Base-by-base conservation (phyloP, 1,284 basidiomycete species). In the Phellopilus nigrolimitatus region DNA sequence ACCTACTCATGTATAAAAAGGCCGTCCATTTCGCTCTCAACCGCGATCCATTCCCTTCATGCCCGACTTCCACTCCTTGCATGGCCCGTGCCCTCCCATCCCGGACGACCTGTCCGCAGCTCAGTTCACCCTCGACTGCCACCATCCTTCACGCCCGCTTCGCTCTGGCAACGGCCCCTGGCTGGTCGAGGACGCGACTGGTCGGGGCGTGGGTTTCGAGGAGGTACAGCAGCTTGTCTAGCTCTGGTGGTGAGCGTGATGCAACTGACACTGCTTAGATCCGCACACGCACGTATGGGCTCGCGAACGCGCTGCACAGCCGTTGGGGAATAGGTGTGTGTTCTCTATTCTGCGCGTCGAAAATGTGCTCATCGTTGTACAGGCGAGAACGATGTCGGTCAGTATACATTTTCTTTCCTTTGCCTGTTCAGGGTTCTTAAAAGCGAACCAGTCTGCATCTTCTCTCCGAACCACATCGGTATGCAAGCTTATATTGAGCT, bases 91-190 rank as follows among this genome's bases (percentile, higher is more conserved):
- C 21, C 73, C 74, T 12, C 58, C 61, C 53, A 79, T 88, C 54
- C 88, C 87, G 9, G 82, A 87, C 61, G 68, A 89, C 66, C 66
- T 89, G 47, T 83, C 82, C 9, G 71, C 90, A 19, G 74, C 80
- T 2, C 88, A 91, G 66, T 90, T 91, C 64, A 71, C 89, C 39
- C 72, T 90, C 24, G 80, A 84, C 58, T 63, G 64, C 6, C 61
- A 73, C 25, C 74, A 80, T 43, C 72, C 78, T 1, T 54, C 66
- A 15, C 71, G 76, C 30, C 83, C 84, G 1, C 28, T 61, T 8
- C 68, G 78, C 38, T 70, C 68, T 13, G 56, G 64, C 1, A 65
- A 66, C 36, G 61, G 65, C 2, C 79, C 83, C 2, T 88, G 80
- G 76, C 68, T 89, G 36, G 78, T 87, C 47, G 79, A 89, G 21